Base-by-base conservation (phyloP, 139 green algal genomes). In the Marvania coccoides region DNA sequence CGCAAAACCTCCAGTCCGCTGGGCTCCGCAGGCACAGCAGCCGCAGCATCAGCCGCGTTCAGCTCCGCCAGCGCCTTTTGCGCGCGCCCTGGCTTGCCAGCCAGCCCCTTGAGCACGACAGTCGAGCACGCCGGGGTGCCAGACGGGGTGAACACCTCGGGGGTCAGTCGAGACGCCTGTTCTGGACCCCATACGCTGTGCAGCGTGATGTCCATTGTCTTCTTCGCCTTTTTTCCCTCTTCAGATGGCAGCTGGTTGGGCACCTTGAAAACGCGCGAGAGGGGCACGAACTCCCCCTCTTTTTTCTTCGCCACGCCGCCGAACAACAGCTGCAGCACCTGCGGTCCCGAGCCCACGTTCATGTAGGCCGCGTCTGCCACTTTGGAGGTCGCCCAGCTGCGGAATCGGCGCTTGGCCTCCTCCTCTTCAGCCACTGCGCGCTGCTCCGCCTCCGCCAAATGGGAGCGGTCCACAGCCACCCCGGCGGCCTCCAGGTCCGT, bases 401-500 rank as follows among this genome's bases (percentile, higher is more conserved):
- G 66, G 81, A 97, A 97, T 28, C 65, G 63, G 5, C 70, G 37
- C 42, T 76, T 62, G 1, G 86, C 83, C 12, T 75, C 61, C 55
- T 69, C 47, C 60, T 82, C 71, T 62, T 95, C 85, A 3, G 48
- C 38, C 40, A 80, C 38, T 1, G 86, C 86, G 34, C 67, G 64
- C 48, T 63, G 37, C 69, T 88, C 34, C 29, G 75, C 85, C 38
- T 63, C 62, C 12, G 35, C 39, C 36, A 90, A 67, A 62, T 90
- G 81, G 24, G 57, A 72, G 56, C 71, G 61, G 70, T 86, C 67
- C 19, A 86, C 77, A 23, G 75, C 60, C 58, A 94, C 71, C 47
- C 88, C 84, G 29, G 68, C 67, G n/a, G 66, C 51, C 78, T 99
- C 94, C 91, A 99, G 95, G 61, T 93, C 81, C 1, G 90, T 96